A percentile compares a stretch with the other conserved stretches of the same genome.
Evolutionary conservation across 1,284 basidiomycete species (phyloP).

Genomic region (Thelephora terrestris): DNA sequence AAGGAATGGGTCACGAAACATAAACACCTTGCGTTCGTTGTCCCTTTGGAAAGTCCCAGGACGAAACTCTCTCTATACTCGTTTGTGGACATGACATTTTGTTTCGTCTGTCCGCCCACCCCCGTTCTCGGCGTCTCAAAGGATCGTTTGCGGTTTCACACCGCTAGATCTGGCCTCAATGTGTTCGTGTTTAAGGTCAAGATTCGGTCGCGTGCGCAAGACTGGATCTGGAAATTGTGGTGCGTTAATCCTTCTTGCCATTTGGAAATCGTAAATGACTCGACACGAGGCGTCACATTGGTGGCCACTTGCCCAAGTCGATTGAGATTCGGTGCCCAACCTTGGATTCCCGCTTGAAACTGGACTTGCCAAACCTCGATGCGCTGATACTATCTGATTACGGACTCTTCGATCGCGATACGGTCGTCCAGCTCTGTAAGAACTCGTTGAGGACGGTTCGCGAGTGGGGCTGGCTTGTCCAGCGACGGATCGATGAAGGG

Average conservation of each 20-base stretch:
- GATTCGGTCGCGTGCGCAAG: constrained; percentile 58
- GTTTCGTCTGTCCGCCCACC: constrained; percentile 56
- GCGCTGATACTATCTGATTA: constrained; percentile 27
- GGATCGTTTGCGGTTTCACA: constrained; percentile 34
- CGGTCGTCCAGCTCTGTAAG: constrained; percentile 50
- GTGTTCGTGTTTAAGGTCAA: constrained; percentile 73
- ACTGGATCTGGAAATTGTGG: constrained; percentile 83
- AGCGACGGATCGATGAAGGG: constrained; percentile 42
- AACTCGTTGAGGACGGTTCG: constrained; percentile 40
- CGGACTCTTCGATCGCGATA: constrained; percentile 44
- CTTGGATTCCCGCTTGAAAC: constrained; percentile 48
- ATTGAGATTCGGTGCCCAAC: constrained; percentile 36
- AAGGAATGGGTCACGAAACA: constrained; percentile 55
- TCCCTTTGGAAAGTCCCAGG: constrained; percentile 47
- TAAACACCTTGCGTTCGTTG: constrained; percentile 59
- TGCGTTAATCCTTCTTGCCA: constrained; percentile 18
- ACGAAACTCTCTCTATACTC: constrained; percentile 74
- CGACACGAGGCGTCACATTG: constrained; percentile 47
- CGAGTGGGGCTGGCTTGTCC: constrained; percentile 56
- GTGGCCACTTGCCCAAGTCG: constrained; percentile 32
- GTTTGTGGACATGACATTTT: constrained; percentile 73
- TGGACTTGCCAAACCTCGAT: constrained; percentile 50
- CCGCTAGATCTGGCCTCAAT: constrained; percentile 53
- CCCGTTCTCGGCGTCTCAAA: constrained; percentile 30
- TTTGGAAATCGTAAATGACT: constrained; percentile 5